Evolutionary conservation across 192 early-diverging fungal genomes (phyloP), one percentile per base, ranked within the genome.

Genomic region (Chytriomyces confervae): DNA sequence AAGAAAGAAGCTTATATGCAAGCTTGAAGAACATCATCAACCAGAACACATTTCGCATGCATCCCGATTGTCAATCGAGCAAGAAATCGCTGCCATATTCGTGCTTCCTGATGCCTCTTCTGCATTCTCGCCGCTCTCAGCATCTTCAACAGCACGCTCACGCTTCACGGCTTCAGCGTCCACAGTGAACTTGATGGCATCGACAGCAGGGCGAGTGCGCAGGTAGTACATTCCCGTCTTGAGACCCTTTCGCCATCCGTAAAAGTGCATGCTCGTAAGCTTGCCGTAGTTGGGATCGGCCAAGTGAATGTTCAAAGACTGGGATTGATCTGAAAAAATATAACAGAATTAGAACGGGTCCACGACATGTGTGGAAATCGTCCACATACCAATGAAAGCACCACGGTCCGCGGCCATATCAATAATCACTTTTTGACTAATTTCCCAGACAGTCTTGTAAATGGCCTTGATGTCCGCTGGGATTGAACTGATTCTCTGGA

Each of bases 141-240:
- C 78, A 23, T 50, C 80, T n/a, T 79, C 65, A 13, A 45, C 73
- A 5, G 61, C 70, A 1, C 36, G 62, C 61, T 77, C 72, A 46
- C 72, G 61, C 86, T 85, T 91, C 70, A 94, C 86, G 45, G 90
- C 86, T 44, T 89, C 82, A 61, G 83, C 79, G 77, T 99, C 96
- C 0, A 99, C 94, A 5, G 97, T 99, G 80, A 98, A 98, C 90
- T 99, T 95, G 86, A 99, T 97, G 10, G 97, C 96, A 79, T 97
- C 96, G 13, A 89, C 95, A 13, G 97, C 96, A n/a, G 97, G 96
- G 47, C 95, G 89, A 8, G 95, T 95, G 51, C 97, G 93, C 66
- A 99, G 85, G 83, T 99, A 99, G 84, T 99, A 99, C 97, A 97
- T 97, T 61, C 97, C 97, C 7, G 97, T 99, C 92, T 99, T 99